Percentiles rank a stretch among this genome's conserved stretches.
Conservation (phyloP, 768 basidiomycete genomes). For the Phanerochaete carnosa region DNA sequence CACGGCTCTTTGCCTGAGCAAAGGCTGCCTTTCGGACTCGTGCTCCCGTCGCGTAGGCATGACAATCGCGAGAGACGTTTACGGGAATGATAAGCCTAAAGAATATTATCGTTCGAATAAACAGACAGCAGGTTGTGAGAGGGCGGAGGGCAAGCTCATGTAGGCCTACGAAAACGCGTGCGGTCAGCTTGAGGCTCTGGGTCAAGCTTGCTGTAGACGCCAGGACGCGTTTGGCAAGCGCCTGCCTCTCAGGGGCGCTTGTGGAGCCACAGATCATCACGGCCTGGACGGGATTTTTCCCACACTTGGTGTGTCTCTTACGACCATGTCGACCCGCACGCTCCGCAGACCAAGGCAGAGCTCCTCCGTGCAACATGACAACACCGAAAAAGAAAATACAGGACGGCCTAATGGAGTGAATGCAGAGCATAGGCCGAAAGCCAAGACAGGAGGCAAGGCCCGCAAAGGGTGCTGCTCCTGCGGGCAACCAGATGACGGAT, state of each 20-base stretch:
- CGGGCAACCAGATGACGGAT: constrained; percentile 66
- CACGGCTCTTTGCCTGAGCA: constrained; percentile 1
- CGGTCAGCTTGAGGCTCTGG: background rate
- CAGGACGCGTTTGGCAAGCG: background rate
- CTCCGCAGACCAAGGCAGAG: constrained; percentile 7
- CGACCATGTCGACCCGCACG: constrained; percentile 12
- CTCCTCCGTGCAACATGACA: background rate
- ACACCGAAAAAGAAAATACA: constrained; percentile 19
- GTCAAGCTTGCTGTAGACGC: background rate
- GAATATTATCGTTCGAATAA: background rate
- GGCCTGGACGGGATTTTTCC: constrained; percentile 1
- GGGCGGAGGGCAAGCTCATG: background rate
- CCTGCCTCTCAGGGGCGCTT: background rate
- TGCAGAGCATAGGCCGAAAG: constrained; percentile 14
- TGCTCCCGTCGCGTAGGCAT: background rate
- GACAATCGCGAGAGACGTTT: background rate
- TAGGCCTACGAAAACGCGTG: background rate
- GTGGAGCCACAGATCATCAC: background rate
- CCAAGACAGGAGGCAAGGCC: constrained; percentile 13
- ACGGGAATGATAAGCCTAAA: background rate
- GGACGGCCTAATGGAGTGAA: background rate
- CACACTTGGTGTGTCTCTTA: constrained; percentile 8
- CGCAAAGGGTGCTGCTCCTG: constrained; percentile 56
- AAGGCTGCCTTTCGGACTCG: background rate
- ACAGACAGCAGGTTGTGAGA: background rate